Evolutionary conservation across 495 filamentous ascomycete species (phyloP).

Genomic region (Acidiella bohemica): DNA sequence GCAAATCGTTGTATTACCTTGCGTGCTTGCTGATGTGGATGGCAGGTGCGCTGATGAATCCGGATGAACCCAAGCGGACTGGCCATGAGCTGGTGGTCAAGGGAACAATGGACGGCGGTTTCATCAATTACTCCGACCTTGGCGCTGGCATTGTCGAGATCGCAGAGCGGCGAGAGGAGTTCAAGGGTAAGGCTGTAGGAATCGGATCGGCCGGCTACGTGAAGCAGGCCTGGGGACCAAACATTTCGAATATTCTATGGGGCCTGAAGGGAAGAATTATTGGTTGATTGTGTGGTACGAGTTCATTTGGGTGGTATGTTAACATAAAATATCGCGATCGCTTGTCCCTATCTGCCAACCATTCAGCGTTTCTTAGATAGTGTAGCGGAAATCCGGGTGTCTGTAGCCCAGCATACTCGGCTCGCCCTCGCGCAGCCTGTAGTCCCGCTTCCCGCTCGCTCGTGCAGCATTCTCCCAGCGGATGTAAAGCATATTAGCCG

Average conservation of each 20-base stretch:
- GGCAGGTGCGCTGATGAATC: too few species aligned
- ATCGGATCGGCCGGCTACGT: constrained; percentile 15
- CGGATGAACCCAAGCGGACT: constrained; percentile 10
- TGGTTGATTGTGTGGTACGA: too few species aligned
- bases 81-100: constrained; percentile 10
- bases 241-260: constrained; percentile 3
- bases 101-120: background rate
- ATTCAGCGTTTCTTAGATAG: too few species aligned
- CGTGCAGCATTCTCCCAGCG: constrained; percentile 37
- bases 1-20: too few species aligned
- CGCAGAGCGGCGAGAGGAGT: constrained; percentile 15
- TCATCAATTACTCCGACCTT: constrained; percentile 16
- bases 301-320: too few species aligned
- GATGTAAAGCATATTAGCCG: constrained; percentile 30
- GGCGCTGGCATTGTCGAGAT: constrained; percentile 18
- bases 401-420: constrained; percentile 30
- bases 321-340: too few species aligned
- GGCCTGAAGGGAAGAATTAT: constrained; percentile 13
- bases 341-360: too few species aligned
- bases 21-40: too few species aligned
- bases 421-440: constrained; percentile 27
- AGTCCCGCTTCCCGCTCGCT: constrained; percentile 31
- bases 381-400: constrained; percentile 37
- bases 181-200: constrained; percentile 15
- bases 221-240: constrained; percentile 8